Percentiles rank a stretch among this genome's conserved stretches.
Evolutionary conservation across 768 basidiomycete genomes (phyloP).

Genomic region (Kwoniella dejecticola): DNA sequence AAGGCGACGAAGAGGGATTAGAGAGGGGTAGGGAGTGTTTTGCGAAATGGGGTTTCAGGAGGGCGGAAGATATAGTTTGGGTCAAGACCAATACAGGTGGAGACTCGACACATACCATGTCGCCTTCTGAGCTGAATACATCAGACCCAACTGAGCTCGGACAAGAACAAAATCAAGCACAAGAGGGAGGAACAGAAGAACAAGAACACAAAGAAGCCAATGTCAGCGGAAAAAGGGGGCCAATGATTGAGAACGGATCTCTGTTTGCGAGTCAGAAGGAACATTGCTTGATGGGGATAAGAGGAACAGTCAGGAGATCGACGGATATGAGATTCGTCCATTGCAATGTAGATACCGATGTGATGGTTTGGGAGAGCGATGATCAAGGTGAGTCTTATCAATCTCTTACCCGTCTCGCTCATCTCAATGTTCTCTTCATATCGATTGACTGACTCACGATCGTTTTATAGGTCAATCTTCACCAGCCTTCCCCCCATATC

Average conservation of each 20-base stretch:
- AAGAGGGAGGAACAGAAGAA: slow-evolving; percentile 38
- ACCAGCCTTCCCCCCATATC: slow-evolving; percentile 74
- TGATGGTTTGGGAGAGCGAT: slow-evolving; percentile 61
- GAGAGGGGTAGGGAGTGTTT: slow-evolving; percentile 89
- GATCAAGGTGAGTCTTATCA: slow-evolving; percentile 57
- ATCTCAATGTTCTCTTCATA: background rate
- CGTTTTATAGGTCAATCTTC: background rate
- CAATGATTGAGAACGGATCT: slow-evolving; percentile 15
- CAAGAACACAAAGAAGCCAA: no score
- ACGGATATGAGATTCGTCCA: slow-evolving; percentile 97
- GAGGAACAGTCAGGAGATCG: slow-evolving; percentile 90
- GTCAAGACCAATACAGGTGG: slow-evolving; percentile 78
- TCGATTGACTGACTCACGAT: background rate
- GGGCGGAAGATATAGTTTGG: slow-evolving; percentile 99
- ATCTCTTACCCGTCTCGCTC: no score
- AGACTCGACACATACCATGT: no score
- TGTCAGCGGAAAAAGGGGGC: no score
- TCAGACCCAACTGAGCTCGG: background rate
- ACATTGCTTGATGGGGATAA: slow-evolving; percentile 95
- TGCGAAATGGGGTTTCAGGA: slow-evolving; percentile 79
- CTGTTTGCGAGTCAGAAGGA: slow-evolving; percentile 87
- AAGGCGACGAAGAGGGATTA: slow-evolving; percentile 82
- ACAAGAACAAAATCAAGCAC: slow-evolving; percentile 61
- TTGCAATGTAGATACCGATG: slow-evolving; percentile 80
- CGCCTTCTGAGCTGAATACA: no score